Base-by-base conservation (phyloP, 441 rosid genomes). In the Erysimum cheiri region DNA sequence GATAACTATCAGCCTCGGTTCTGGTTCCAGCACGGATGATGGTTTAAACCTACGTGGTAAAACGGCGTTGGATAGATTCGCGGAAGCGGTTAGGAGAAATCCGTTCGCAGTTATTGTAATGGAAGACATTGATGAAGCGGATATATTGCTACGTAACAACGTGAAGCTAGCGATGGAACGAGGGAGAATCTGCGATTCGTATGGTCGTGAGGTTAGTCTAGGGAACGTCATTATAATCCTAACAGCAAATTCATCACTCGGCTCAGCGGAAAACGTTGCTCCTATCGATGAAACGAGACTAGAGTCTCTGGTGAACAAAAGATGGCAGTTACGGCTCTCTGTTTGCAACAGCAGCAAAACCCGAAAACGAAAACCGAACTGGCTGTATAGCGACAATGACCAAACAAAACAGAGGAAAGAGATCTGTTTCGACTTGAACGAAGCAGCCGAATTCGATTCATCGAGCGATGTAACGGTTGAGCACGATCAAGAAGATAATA, bases 141-240 rank as follows among this genome's bases (percentile, higher is more conserved):
- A 94, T 79, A 28, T 79, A 67, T 71, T 90, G 35, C 79, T 92
- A 52, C 81, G 84, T 29, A 90, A 87, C 63, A 94, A 86, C 78
- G 85, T 94, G 56, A 92, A 87, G 80, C 75, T 85, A 56, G 99
- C 98, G 3, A 88, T 94, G 87, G 97, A 94, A 72, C 80, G 89
- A 67, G 99, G 99, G 17, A 82, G 99, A 60, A 84, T 94, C 67
- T 69, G 87, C 12, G 97, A 94, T 82, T 88, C 99, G 32, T 78
- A 90, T 67, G 98, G 97, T 54, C 91, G 99, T 1, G 99, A 94
- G 76, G 85, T 90, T 69, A 94, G 94, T 77, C 86, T 94, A 22
- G 96, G 96, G 22, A 92, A 87, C 24, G 94, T 92, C 17, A 94
- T 88, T 53, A 82, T 94, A 64, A 88, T 94, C 67, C 91, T 94